phyloP scores from a whole-genome alignment of 495 filamentous ascomycete species.

The Hypomontagnella monticulosa region DNA sequence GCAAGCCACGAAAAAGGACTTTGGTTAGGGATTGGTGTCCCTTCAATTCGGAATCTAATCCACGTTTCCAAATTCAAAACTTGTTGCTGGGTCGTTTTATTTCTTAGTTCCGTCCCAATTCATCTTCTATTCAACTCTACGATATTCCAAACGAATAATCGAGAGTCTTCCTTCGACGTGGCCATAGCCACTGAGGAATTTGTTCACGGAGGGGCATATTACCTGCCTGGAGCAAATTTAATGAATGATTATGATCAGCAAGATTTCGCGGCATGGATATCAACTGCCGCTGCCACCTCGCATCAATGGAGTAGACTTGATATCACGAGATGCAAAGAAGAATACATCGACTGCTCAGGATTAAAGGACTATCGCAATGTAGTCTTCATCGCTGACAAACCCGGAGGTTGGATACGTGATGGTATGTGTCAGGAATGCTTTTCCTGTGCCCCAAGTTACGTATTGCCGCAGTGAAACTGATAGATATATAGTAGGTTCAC shows the following conservation, averaged over 20 bases:
- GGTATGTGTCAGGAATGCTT: constrained; percentile 42
- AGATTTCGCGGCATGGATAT: constrained; percentile 24
- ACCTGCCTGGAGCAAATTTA: constrained; percentile 33
- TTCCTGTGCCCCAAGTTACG: too few relatives aligned
- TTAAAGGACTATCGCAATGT: constrained; percentile 23
- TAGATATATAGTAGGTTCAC: too few relatives aligned
- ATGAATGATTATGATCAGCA: too few relatives aligned
- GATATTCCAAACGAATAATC: constrained; percentile 37
- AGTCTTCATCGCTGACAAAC: constrained; percentile 27
- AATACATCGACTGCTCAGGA: constrained; percentile 28
- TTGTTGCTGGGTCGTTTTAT: constrained; percentile 36
- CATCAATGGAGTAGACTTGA: constrained; percentile 19
- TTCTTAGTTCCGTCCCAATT: constrained; percentile 45
- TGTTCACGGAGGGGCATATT: constrained; percentile 34
- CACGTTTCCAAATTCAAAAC: constrained; percentile 38
- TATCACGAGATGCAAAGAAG: constrained; percentile 14
- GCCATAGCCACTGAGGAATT: constrained; percentile 50
- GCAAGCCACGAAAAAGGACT: constrained; percentile 43
- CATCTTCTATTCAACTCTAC: constrained; percentile 45
- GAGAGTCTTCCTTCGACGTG: constrained; percentile 52
- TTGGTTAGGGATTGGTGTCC: constrained; percentile 56
- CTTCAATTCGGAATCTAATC: constrained; percentile 50
- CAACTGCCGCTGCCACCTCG: constrained; percentile 2
- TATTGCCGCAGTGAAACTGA: too few relatives aligned
- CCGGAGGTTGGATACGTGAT: constrained; percentile 34